Conservation (phyloP, 192 early-diverging fungal genomes). For the Coemansia sp. region DNA sequence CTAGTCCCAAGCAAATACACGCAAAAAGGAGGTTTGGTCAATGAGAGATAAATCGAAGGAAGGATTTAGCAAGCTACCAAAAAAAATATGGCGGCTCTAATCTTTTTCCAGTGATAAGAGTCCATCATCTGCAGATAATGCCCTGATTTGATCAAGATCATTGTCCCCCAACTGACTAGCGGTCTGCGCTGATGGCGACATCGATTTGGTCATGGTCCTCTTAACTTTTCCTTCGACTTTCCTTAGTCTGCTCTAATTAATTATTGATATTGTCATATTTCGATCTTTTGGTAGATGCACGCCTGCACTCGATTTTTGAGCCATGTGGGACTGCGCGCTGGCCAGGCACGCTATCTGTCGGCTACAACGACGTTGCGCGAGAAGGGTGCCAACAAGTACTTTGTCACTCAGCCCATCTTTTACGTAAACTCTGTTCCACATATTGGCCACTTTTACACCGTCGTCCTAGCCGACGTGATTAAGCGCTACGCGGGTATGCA, state of each 20-base stretch:
- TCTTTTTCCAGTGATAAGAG: not conserved
- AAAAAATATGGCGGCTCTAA: not conserved
- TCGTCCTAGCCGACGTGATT: slow-evolving; percentile 83
- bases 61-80: not conserved
- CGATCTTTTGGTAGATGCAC: not conserved
- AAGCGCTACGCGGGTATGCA: slow-evolving; percentile 74
- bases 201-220: not conserved
- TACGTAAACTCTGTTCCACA: slow-evolving; percentile 75
- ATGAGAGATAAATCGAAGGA: slow-evolving; percentile 3
- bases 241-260: not conserved
- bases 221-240: not conserved
- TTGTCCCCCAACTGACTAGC: not conserved
- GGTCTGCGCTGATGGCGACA: not conserved
- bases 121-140: slow-evolving; percentile 2
- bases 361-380: not conserved
- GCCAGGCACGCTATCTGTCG: not conserved
- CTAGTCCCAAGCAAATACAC: slow-evolving; percentile 1
- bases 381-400: slow-evolving; percentile 46
- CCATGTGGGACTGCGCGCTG: not conserved
- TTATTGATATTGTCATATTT: not conserved
- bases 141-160: not conserved
- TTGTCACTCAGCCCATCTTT: slow-evolving; percentile 88
- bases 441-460: slow-evolving; percentile 93
- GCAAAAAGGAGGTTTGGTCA: not conserved
- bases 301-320: not conserved